These are phyloP conservation scores for Chytriomyces sp. DNA, from an alignment of 192 early-diverging fungal genomes.

Conservation along the genomic window DNA sequence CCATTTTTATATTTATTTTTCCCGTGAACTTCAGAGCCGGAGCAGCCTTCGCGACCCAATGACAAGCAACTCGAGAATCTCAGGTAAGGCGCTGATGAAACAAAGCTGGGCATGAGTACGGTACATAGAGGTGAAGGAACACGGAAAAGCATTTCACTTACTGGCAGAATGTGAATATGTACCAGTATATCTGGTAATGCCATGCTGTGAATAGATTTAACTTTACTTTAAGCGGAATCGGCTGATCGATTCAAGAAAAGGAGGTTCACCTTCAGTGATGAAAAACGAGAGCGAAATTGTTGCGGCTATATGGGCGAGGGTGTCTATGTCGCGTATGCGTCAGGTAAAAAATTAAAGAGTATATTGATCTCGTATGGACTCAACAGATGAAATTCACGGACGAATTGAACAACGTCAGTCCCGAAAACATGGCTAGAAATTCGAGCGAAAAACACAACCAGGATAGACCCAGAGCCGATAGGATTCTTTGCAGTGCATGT, in stretches of 20 bases:
- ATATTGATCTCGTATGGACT: too few relatives aligned
- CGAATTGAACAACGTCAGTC: conserved; percentile 45
- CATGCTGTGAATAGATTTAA: too few relatives aligned
- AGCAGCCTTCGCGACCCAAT: too few relatives aligned
- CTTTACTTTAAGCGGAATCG: too few relatives aligned
- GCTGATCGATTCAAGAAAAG: too few relatives aligned
- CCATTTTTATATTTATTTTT: too few relatives aligned
- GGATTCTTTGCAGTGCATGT: conserved; percentile 26
- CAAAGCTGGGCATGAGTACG: too few relatives aligned
- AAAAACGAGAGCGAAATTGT: conserved; percentile 42
- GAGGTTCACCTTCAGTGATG: conserved; percentile 42
- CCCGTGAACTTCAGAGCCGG: too few relatives aligned
- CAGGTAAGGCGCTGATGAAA: too few relatives aligned
- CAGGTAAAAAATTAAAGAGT: too few relatives aligned
- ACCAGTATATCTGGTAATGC: conserved; percentile 49
- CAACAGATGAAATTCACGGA: conserved; percentile 42
- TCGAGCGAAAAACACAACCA: conserved; percentile 53
- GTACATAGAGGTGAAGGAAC: too few relatives aligned
- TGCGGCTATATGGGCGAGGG: conserved; percentile 36
- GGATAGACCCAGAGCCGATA: conserved; percentile 42
- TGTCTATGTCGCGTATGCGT: conserved; percentile 29
- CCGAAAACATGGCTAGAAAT: conserved; percentile 39
- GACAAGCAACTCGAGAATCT: too few relatives aligned
- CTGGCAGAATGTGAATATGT: conserved; percentile 52
- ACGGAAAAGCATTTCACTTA: conserved; percentile 14